Base-by-base conservation (phyloP, 768 basidiomycete genomes). In the Termitomyces sp. region DNA sequence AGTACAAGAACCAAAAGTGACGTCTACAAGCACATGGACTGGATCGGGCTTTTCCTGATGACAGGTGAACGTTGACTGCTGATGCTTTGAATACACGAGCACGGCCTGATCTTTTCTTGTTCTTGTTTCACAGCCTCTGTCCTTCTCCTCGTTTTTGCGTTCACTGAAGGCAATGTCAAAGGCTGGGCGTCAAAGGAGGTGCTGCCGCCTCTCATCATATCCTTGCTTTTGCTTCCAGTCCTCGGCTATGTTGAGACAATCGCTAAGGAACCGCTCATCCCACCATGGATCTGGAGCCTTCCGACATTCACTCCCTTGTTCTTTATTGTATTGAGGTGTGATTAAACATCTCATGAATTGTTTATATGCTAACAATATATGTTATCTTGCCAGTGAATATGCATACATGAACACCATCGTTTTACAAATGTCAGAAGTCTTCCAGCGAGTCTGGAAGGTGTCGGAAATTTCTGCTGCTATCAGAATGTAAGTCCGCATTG, bases 121-220 rank as follows among this genome's bases (percentile, higher is more conserved):
- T 9, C 8, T 8, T 18, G 5, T 41, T 24, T 8, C 28, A 26
- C 24, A 18, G 73, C 61, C 41, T 68, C 69, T 8, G 44, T 73
- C 47, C 58, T 73, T 44, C 65, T 75, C 46, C 72, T 75, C 45
- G 70, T 76, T 13, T 74, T 73, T 44, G 69, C 75, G 0, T 62
- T 74, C 9, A 77, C 73, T 0, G 71, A 73, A 45, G 79, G 77
- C 16, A 73, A 81, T 13, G 69, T 70, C n/a, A 66, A 66, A 48
- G 79, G 81, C 10, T 83, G 83, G 83, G 62, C 57, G 6, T 67
- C 73, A 2, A 70, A 75, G 13, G 60, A 65, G 7, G 76, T 83
- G 52, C 62, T 82, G 36, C 68, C 66, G 4, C 76, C 79, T 1
- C 68, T 84, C 47, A 66, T 79, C 16, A 62, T 81, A 29, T 75